Percentiles rank a stretch among this genome's conserved stretches.
phyloP scores from a whole-genome alignment of 2,329 filamentous ascomycete genomes.

The Epichloe uncinata region DNA sequence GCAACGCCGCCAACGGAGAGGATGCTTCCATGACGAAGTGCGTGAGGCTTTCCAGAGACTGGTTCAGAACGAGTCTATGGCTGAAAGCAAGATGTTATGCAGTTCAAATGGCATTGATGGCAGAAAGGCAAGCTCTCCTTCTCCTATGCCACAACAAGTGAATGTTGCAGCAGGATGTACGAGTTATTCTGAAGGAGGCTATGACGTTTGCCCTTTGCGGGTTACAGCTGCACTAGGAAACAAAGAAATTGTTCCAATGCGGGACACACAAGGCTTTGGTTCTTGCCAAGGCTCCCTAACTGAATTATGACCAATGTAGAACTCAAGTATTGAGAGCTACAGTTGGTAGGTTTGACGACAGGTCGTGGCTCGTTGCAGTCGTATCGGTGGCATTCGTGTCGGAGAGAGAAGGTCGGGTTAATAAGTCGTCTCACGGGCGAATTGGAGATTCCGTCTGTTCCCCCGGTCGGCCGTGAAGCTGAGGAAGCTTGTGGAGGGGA shows the following conservation, averaged over 20 bases:
- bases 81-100: neutral
- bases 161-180: conserved; percentile 18
- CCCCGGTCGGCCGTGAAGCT: neutral
- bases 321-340: neutral
- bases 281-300: neutral
- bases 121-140: neutral
- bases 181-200: neutral
- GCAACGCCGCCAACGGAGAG: conserved; percentile 87
- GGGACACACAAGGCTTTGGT: neutral
- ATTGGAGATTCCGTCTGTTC: neutral
- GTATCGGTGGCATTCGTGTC: conserved; percentile 20
- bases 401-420: conserved; percentile 5
- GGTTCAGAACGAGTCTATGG: conserved; percentile 1
- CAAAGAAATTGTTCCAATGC: conserved; percentile 4
- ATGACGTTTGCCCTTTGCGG: neutral
- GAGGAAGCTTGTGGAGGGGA: neutral
- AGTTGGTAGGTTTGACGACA: conserved; percentile 5
- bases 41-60: conserved; percentile 2
- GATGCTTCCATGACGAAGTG: conserved; percentile 66
- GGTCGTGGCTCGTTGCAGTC: conserved; percentile 19
- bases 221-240: neutral
- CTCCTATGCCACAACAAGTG: conserved; percentile 15
- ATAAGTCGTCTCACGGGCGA: conserved; percentile 2
- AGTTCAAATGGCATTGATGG: neutral
- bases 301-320: neutral